Conservation (phyloP, 352 stramenopile genomes). For the Pythium guiyangense region DNA sequence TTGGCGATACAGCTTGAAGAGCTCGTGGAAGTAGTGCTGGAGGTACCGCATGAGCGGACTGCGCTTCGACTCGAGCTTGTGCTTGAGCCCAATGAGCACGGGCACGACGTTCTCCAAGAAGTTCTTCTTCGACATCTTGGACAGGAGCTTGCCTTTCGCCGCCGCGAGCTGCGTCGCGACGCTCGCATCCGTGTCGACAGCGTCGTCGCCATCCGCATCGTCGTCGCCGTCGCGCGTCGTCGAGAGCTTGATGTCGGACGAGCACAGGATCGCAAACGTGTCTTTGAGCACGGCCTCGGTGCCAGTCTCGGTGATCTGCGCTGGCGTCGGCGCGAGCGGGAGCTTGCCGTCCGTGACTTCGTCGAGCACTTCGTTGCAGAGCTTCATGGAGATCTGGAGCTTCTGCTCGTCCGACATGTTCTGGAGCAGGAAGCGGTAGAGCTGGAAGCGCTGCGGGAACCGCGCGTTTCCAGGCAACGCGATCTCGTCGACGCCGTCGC, state of each 20-base stretch:
- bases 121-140: conserved; percentile 96
- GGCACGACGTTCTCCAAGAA: conserved; percentile 96
- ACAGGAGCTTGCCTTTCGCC: conserved; percentile 91
- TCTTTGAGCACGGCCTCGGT: conserved; percentile 87
- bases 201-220: conserved; percentile 64
- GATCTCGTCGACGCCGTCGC: conserved; percentile 61
- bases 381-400: conserved; percentile 92
- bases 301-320: conserved; percentile 75
- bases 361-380: conserved; percentile 93
- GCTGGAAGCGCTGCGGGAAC: conserved; percentile 70
- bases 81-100: conserved; percentile 95
- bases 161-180: conserved; percentile 74
- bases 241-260: conserved; percentile 83
- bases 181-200: conserved; percentile 50
- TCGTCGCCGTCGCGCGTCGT: conserved; percentile 45
- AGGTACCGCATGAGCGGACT: conserved; percentile 93
- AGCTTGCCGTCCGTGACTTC: conserved; percentile 85
- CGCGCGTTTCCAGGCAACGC: conserved; percentile 44
- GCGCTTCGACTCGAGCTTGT: conserved; percentile 90
- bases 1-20: conserved; percentile 91
- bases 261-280: conserved; percentile 85
- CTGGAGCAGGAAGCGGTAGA: conserved; percentile 94
- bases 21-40: conserved; percentile 92
- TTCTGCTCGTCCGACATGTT: conserved; percentile 96
- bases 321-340: conserved; percentile 58